Evolutionary conservation across 768 basidiomycete species (phyloP).

Genomic region (Mycena rebaudengoi): DNA sequence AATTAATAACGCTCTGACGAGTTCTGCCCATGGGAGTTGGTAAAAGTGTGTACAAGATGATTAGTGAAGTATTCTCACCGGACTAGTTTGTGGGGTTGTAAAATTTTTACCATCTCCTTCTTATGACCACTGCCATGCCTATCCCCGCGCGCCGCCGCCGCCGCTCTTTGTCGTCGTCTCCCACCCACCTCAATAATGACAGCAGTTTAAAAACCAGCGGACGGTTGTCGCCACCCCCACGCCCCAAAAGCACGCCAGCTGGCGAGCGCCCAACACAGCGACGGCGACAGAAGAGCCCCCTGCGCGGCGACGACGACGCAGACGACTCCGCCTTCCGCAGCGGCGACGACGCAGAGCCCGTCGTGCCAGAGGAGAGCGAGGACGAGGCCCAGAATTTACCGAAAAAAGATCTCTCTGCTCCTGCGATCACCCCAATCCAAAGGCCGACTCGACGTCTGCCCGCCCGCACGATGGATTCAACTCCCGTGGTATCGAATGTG

Average conservation of each 20-base stretch:
- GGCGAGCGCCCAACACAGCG: constrained; percentile 64
- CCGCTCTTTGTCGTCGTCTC: constrained; percentile 65
- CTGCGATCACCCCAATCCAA: no score
- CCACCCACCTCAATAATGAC: constrained; percentile 37
- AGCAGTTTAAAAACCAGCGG: no score
- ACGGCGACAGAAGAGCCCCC: constrained; percentile 55
- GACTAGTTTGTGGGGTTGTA: no score
- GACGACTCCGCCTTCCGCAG: constrained; percentile 40
- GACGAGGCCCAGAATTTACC: no score
- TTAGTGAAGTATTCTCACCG: no score
- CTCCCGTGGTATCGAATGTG: no score
- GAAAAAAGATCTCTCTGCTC: constrained; percentile 24
- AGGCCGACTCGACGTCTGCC: constrained; percentile 59
- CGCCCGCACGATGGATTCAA: constrained; percentile 33
- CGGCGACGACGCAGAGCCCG: constrained; percentile 27
- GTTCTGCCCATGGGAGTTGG: no score
- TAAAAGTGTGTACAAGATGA: no score
- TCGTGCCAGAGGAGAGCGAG: constrained; percentile 37
- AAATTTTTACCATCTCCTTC: no score
- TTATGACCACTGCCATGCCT: constrained; percentile 31
- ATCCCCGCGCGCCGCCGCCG: constrained; percentile 58
- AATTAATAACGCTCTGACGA: no score
- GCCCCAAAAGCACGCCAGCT: constrained; percentile 81
- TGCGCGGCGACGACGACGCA: constrained; percentile 42
- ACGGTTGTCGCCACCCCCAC: constrained; percentile 73